Base-by-base conservation (phyloP, 2,329 filamentous ascomycete genomes). In the Ophiostoma fasciatum region DNA sequence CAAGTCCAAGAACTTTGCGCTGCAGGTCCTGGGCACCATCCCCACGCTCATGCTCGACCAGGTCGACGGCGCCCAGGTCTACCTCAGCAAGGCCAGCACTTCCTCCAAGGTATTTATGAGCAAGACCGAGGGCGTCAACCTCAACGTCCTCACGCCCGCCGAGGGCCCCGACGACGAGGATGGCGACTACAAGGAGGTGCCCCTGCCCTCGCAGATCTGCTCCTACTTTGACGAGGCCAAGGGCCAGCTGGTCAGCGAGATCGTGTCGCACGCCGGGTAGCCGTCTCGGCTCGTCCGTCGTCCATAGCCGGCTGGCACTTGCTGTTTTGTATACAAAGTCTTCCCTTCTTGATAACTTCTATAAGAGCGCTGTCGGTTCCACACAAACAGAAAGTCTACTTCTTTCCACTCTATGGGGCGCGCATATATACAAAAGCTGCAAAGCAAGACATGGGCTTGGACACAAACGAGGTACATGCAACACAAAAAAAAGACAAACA, bases 31-130 rank as follows among this genome's bases (percentile, higher is more conserved):
- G 37, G 87, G 87, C 35, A 72, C 71, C 4, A 71, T 94, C 12
- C 90, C 90, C 2, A 94, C 88, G 3, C 70, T 96, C 39, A 64
- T 94, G 53, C 66, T 98, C 39, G 90, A 98, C 55, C 85, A 94
- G 59, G 80, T 96, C 39, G 90, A 98, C 52, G 78, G 85, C 38
- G 88, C 84, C 0, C 76, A 79, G 42, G 63, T 98, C 43, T 98
- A 94, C 56, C 73, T 98, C 15, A 75, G 79, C 55, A 79, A 80
- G 53, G 76, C 87, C 44, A 88, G 80, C 54, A 64, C 78, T 41
- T 63, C 64, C 29, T 84, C 85, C 1, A 83, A 92, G 54, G 66
- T 96, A 33, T 93, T 88, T 57, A 81, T 81, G 23, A 92, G 82
- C 66, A 96, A 94, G 63, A 88, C 76, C 43, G 74, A 76, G 4